Evolutionary conservation across 176 grass and related monocot species (phyloP).

Genomic region (Aegilops longissima): DNA sequence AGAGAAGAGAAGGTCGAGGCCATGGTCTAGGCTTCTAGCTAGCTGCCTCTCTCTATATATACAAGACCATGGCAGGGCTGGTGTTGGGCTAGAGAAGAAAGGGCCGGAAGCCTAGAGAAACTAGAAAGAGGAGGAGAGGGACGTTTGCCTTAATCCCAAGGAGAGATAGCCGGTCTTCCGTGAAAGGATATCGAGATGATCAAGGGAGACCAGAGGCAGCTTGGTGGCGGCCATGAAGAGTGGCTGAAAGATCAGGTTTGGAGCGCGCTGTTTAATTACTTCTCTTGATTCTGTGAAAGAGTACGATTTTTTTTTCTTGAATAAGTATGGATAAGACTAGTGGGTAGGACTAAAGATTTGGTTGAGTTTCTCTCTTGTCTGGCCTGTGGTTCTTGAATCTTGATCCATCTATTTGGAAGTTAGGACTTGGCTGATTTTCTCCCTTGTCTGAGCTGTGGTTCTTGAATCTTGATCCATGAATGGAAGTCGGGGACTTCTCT

Average conservation of each 20-base stretch:
- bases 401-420: too few species aligned
- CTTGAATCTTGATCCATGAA: background rate
- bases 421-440: background rate
- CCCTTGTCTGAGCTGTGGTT: background rate
- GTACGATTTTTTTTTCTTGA: background rate
- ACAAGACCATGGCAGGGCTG: conserved; percentile 21
- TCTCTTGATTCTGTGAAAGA: conserved; percentile 3
- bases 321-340: background rate
- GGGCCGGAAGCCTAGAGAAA: background rate
- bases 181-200: conserved; percentile 25
- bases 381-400: background rate
- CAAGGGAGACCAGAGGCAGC: conserved; percentile 22
- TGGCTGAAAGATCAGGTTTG: conserved; percentile 28
- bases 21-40: background rate
- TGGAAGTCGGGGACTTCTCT: background rate
- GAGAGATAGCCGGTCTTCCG: background rate
- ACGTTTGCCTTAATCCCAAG: background rate
- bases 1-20: background rate
- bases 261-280: background rate
- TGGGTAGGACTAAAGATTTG: background rate
- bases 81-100: conserved; percentile 21
- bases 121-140: conserved; percentile 24
- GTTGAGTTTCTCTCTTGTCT: background rate
- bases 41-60: background rate
- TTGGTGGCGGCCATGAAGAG: conserved; percentile 22